phyloP scores from a whole-genome alignment of 163 green algal genomes.

The Chloromonas sp. region DNA sequence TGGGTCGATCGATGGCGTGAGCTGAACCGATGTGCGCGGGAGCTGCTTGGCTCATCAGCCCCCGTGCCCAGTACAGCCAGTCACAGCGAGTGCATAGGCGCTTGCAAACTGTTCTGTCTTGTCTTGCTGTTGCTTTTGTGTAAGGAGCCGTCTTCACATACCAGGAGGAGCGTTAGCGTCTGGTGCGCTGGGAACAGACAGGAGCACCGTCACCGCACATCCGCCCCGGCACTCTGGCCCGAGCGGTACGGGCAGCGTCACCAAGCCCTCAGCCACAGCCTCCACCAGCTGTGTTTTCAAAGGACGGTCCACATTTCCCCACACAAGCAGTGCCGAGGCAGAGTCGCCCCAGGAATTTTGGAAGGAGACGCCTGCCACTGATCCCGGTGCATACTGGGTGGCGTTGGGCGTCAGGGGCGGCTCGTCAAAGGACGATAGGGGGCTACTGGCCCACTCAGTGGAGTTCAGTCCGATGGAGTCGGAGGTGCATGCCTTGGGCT shows the following conservation, averaged over 20 bases:
- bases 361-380: not conserved
- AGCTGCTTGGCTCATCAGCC: too few species aligned
- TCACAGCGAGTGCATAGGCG: too few species aligned
- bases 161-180: too few species aligned
- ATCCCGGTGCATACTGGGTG: too few species aligned
- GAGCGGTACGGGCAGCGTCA: too few species aligned
- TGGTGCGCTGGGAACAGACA: not conserved
- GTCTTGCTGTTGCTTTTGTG: too few species aligned
- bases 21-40: too few species aligned
- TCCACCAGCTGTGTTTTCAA: not conserved
- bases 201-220: not conserved
- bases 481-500: conserved; percentile 4
- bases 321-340: not conserved
- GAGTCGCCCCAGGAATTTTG: not conserved
- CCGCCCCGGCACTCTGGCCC: not conserved
- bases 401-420: not conserved
- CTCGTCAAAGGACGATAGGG: not conserved
- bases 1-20: too few species aligned
- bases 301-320: not conserved
- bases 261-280: not conserved
- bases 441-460: conserved; percentile 9
- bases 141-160: too few species aligned
- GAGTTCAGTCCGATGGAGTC: conserved; percentile 22
- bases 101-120: too few species aligned
- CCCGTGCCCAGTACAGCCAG: too few species aligned